Percentiles rank a stretch among this genome's conserved stretches.
Evolutionary conservation across 2,329 filamentous ascomycete genomes (phyloP).

Genomic region (Grosmannia penicillata): DNA sequence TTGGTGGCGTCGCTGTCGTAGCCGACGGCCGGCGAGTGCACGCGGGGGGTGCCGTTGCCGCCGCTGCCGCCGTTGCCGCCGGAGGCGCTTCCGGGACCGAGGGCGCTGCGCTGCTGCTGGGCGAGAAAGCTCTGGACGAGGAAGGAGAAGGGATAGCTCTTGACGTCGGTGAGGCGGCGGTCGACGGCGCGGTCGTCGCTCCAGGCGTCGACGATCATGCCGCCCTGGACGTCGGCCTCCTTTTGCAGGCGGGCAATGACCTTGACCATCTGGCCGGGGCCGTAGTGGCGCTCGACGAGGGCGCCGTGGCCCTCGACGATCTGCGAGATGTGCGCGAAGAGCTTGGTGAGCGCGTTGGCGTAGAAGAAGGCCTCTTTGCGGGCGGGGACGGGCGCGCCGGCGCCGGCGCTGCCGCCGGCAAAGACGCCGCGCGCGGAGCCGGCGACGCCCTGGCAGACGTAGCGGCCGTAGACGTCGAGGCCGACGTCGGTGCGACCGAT

Average conservation of each 20-base stretch:
- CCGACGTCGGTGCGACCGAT: constrained; percentile 83
- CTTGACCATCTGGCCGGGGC: constrained; percentile 78
- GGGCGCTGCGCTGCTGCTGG: constrained; percentile 38
- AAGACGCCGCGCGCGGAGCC: constrained; percentile 67
- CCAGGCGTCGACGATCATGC: constrained; percentile 93
- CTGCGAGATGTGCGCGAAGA: constrained; percentile 96
- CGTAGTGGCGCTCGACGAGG: constrained; percentile 89
- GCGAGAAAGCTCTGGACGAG: constrained; percentile 86
- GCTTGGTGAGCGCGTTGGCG: constrained; percentile 71
- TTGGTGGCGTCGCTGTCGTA: background rate
- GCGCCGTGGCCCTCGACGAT: constrained; percentile 87
- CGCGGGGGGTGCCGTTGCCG: constrained; percentile 44
- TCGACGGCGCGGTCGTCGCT: constrained; percentile 76
- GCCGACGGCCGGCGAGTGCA: constrained; percentile 60
- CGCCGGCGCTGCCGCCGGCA: constrained; percentile 37
- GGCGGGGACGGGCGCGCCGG: background rate
- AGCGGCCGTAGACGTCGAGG: constrained; percentile 85
- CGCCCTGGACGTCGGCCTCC: constrained; percentile 91
- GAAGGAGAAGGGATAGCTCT: constrained; percentile 95
- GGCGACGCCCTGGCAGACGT: constrained; percentile 91
- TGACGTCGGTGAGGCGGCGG: constrained; percentile 82
- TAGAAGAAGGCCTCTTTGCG: constrained; percentile 71
- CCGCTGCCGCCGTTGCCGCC: constrained; percentile 9
- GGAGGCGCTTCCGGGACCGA: background rate
- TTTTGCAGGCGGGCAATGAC: constrained; percentile 88